Conservation (phyloP, 2,329 filamentous ascomycete genomes). For the Aspergillus hortae region DNA sequence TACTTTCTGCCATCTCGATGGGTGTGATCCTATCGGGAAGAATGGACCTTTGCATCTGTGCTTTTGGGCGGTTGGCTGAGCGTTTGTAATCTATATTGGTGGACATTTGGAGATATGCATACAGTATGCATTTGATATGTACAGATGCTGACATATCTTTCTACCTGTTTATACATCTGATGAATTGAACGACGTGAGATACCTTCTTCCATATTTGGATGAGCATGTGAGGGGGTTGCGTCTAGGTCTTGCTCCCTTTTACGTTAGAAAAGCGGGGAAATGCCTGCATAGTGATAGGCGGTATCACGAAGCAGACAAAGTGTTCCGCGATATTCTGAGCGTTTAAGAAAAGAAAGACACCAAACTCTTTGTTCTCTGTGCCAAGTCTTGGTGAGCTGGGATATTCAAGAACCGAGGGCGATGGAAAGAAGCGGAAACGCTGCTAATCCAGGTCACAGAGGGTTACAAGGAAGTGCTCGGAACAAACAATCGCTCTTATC, state of each 20-base stretch:
- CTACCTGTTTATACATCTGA: neutral
- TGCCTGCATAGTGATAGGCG: constrained; percentile 15
- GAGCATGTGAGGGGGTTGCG: too few species aligned
- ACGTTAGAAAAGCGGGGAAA: neutral
- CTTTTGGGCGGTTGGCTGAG: neutral
- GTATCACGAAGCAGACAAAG: constrained; percentile 11
- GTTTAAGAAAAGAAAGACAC: neutral
- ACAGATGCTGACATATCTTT: neutral
- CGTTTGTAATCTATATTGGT: too few species aligned
- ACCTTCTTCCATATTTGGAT: neutral
- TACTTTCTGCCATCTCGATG: neutral
- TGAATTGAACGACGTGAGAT: neutral
- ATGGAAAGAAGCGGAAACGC: neutral
- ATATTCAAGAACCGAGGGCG: too few species aligned
- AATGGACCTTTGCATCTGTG: neutral
- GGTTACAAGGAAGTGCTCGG: neutral
- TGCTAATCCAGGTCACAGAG: neutral
- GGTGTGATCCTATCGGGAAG: neutral
- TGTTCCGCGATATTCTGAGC: neutral
- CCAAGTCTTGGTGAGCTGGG: too few species aligned
- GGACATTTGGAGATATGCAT: too few species aligned
- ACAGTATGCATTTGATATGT: neutral
- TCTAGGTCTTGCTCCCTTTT: too few species aligned
- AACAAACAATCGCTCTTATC: neutral
- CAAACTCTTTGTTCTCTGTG: neutral